These are phyloP conservation scores for Chara braunii DNA, from an alignment of 139 green algal species.

Conservation along the genomic window DNA sequence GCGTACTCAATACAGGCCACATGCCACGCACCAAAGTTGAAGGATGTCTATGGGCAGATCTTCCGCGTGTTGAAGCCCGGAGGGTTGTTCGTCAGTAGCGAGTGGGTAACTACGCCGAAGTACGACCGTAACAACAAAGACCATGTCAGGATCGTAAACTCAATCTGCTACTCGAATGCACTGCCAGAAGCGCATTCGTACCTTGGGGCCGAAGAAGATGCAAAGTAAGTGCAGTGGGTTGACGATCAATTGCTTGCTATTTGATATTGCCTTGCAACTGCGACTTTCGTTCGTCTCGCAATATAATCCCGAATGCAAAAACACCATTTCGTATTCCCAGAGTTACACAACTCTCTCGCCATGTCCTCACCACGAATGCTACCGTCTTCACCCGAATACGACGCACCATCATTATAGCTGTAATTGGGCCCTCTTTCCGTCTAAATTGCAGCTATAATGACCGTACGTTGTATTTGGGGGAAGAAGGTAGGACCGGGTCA, in stretches of 20 bases:
- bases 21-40: constrained; percentile 84
- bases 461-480: no score
- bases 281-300: no score
- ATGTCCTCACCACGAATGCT: no score
- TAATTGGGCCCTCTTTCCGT: no score
- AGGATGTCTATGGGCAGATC: constrained; percentile 76
- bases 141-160: constrained; percentile 86
- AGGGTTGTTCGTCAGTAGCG: constrained; percentile 77
- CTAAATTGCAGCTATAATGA: no score
- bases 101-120: constrained; percentile 86
- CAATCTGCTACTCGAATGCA: constrained; percentile 96
- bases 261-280: constrained; percentile 29
- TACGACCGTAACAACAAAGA: constrained; percentile 74
- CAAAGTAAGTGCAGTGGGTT: constrained; percentile 64
- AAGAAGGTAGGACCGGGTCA: no score
- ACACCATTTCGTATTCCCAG: no score
- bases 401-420: no score
- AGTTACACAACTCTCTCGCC: no score
- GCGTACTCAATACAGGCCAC: constrained; percentile 95
- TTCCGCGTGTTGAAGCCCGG: constrained; percentile 85
- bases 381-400: no score
- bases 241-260: no score
- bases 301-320: no score
- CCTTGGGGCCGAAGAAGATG: constrained; percentile 73
- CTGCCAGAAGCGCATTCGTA: constrained; percentile 87